Base-by-base conservation (phyloP, 2,329 filamentous ascomycete species). In the Colletotrichum sp. region DNA sequence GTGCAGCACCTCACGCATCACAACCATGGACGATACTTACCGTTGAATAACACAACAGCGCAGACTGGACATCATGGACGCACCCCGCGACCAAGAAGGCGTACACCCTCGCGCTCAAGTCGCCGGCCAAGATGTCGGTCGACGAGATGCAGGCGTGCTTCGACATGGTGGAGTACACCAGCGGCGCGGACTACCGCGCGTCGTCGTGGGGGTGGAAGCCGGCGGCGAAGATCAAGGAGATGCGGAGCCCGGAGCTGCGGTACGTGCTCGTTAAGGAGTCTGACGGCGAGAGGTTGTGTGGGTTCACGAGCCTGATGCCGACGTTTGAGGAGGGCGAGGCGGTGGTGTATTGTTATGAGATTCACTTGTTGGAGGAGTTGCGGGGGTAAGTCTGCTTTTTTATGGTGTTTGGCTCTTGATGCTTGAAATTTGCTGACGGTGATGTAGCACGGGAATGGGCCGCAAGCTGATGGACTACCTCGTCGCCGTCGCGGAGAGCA, bases 311-410 rank as follows among this genome's bases (percentile, higher is more conserved):
- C n/a, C 86, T 95, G 80, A 93, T 94, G 92, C 89, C 93, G n/a
- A 93, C 92, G 3, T 90, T 90, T 79, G 93, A 95, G 81, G 91
- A 93, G 77, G 88, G 89, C 2, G 85, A 91, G 75, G 87, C 92
- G 0, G 94, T 96, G 3, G 81, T 95, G 24, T 96, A 96, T 83
- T 93, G 94, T 82, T 96, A 96, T 82, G 94, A 96, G 84, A 91
- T 96, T 44, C 94, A 96, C 81, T 88, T 96, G 5, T 84, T 86
- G 48, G 84, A 88, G 2, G 84, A 86, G 2, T 82, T 94, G 6
- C 90, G 91, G 78, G 89, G 92, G 85, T 91, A 82, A 77, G 85
- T 84, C 16, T 26, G 3, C 13, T 18, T 65, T 60, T 9, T 26
- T 13, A 5, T n/a, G 65, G 26, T 28, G 28, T 10, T 26, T n/a